A percentile compares a stretch with the other conserved stretches of the same genome.
phyloP scores from a whole-genome alignment of 1,284 basidiomycete species.

The Ganoderma meredithae region DNA sequence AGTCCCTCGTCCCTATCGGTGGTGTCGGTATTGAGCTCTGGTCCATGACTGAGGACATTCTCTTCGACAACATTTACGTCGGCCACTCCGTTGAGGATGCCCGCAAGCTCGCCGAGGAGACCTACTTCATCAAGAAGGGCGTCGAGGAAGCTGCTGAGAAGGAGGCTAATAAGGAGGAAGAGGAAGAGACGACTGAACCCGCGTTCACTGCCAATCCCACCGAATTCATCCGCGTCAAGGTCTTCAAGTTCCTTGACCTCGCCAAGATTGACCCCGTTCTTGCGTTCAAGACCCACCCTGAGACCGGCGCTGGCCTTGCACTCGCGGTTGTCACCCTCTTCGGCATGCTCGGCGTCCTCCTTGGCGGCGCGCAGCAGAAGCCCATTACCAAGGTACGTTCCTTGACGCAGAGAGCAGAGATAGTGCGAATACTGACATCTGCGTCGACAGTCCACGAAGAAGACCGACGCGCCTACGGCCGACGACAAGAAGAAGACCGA shows the following conservation, averaged over 20 bases:
- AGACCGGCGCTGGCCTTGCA: conserved; percentile 81
- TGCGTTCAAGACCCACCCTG: conserved; percentile 85
- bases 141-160: conserved; percentile 67
- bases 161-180: conserved; percentile 48
- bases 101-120: conserved; percentile 81
- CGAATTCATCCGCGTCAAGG: conserved; percentile 80
- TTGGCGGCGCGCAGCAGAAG: conserved; percentile 76
- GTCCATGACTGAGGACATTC: conserved; percentile 98
- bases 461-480: conserved; percentile 68
- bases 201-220: conserved; percentile 78
- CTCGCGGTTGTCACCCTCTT: conserved; percentile 81
- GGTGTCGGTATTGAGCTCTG: conserved; percentile 97
- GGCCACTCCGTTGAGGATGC: conserved; percentile 89
- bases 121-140: conserved; percentile 84
- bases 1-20: conserved; percentile 86
- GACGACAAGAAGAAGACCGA: conserved; percentile 75
- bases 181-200: conserved; percentile 57
- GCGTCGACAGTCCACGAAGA: conserved; percentile 64
- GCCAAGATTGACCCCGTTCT: conserved; percentile 75
- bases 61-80: conserved; percentile 95
- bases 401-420: neutral
- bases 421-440: conserved; percentile 13
- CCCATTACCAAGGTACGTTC: conserved; percentile 65
- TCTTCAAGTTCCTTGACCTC: conserved; percentile 75
- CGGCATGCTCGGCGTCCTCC: conserved; percentile 82